Evolutionary conservation across 768 basidiomycete genomes (phyloP).

Genomic region (Leccinum subgranulosum): DNA sequence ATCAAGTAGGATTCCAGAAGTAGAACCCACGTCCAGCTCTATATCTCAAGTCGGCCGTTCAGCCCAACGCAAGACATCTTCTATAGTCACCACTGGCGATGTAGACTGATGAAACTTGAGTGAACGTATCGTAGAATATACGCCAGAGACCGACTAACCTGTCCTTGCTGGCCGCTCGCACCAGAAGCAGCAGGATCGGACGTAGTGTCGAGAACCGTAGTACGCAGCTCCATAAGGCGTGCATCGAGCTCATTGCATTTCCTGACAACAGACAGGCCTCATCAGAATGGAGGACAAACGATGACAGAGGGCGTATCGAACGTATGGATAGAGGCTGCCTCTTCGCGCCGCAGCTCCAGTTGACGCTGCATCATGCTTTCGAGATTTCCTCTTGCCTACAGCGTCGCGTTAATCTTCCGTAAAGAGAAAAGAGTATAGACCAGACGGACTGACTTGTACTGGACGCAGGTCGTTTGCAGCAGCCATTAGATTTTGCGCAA

Average conservation of each 20-base stretch:
- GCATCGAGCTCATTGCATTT: conserved; percentile 71
- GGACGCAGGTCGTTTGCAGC: conserved; percentile 88
- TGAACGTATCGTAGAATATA: background rate
- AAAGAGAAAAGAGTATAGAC: background rate
- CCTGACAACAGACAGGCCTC: conserved; percentile 31
- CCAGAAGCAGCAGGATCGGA: background rate
- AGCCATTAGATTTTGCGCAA: conserved; percentile 85
- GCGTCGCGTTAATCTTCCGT: background rate
- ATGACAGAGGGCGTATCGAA: conserved; percentile 34
- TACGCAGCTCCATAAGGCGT: conserved; percentile 55
- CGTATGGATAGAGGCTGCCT: conserved; percentile 68
- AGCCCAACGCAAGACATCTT: conserved; percentile 57
- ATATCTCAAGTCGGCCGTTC: conserved; percentile 41
- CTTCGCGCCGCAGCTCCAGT: conserved; percentile 67
- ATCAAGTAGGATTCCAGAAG: too few relatives aligned
- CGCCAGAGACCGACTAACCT: conserved; percentile 11
- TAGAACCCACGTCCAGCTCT: background rate
- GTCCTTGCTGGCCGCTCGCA: conserved; percentile 6
- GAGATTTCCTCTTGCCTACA: conserved; percentile 73
- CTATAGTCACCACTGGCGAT: conserved; percentile 13
- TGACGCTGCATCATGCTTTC: conserved; percentile 82
- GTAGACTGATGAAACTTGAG: conserved; percentile 7
- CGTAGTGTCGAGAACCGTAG: conserved; percentile 14
- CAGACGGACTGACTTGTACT: conserved; percentile 60
- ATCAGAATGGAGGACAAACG: conserved; percentile 6